Conservation (phyloP, 169 alveolate species). For the Plasmodium falciparum region DNA sequence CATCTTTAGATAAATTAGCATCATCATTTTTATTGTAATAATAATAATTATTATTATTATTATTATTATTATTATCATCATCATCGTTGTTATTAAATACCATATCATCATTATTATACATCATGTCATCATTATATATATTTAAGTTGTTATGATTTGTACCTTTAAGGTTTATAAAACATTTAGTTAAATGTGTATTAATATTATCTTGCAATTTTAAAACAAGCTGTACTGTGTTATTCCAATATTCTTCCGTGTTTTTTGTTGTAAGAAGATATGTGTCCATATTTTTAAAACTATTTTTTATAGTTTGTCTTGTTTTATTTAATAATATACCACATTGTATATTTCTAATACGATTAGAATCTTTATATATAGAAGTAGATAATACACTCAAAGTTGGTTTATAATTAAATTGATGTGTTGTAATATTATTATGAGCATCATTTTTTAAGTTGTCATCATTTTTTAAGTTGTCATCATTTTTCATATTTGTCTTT, state of each 20-base stretch:
- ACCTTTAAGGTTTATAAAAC: conserved; percentile 58
- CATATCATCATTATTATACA: background rate
- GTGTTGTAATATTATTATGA: conserved; percentile 1
- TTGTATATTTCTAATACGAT: conserved; percentile 64
- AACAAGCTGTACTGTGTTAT: conserved; percentile 15
- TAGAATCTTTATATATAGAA: conserved; percentile 50
- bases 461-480: background rate
- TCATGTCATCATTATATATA: background rate
- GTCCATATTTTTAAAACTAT: conserved; percentile 56
- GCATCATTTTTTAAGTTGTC: background rate
- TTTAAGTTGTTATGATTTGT: background rate
- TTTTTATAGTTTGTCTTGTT: conserved; percentile 33
- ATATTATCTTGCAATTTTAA: conserved; percentile 31
- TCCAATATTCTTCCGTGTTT: conserved; percentile 68
- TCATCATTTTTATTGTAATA: background rate
- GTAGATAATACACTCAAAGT: conserved; percentile 36
- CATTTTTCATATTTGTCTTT: background rate
- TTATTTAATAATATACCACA: conserved; percentile 22
- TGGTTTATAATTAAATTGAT: conserved; percentile 72
- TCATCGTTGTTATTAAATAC: background rate
- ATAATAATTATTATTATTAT: too few species aligned
- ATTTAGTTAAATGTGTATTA: conserved; percentile 36
- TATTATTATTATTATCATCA: background rate
- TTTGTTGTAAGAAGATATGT: conserved; percentile 28
- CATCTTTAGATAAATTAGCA: background rate